phyloP scores from a whole-genome alignment of 2,329 filamentous ascomycete genomes.

The Phaeomoniella chlamydospora region DNA sequence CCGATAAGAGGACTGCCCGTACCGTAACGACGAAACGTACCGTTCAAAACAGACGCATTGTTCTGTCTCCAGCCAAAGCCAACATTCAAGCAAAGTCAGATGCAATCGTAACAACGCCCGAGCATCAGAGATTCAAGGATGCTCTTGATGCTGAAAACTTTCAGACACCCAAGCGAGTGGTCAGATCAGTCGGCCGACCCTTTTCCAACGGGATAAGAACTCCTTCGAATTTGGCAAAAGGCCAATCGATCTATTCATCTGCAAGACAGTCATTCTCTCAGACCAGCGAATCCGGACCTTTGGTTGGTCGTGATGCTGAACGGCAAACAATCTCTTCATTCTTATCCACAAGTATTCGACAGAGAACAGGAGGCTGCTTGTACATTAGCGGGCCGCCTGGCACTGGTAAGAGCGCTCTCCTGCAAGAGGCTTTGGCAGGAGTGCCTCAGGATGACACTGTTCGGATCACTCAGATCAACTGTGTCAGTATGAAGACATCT shows the following conservation, averaged over 20 bases:
- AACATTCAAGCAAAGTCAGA: constrained; percentile 9
- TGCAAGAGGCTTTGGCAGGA: constrained; percentile 60
- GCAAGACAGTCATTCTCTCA: constrained; percentile 79
- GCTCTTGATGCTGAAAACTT: constrained; percentile 54
- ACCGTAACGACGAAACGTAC: constrained; percentile 35
- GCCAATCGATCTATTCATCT: constrained; percentile 68
- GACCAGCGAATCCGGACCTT: constrained; percentile 56
- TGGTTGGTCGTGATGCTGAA: constrained; percentile 64
- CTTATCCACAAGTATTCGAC: constrained; percentile 46
- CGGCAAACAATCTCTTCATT: constrained; percentile 54
- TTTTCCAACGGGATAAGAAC: constrained; percentile 34
- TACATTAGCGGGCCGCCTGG: constrained; percentile 94
- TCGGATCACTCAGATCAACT: constrained; percentile 74
- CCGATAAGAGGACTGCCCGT: constrained; percentile 8
- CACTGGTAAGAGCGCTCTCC: constrained; percentile 91
- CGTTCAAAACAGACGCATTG: constrained; percentile 11
- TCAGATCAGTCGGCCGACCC: constrained; percentile 61
- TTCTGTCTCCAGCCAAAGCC: constrained; percentile 24
- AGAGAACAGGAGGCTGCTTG: constrained; percentile 59
- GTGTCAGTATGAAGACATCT: constrained; percentile 87
- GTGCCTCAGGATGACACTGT: constrained; percentile 37
- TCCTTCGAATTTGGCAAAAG: constrained; percentile 57
- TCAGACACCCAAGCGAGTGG: constrained; percentile 69
- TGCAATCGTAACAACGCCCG: constrained; percentile 35
- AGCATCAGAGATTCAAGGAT: constrained; percentile 67